Conservation (phyloP, 1,284 basidiomycete species). For the Pseudozyma sp. region DNA sequence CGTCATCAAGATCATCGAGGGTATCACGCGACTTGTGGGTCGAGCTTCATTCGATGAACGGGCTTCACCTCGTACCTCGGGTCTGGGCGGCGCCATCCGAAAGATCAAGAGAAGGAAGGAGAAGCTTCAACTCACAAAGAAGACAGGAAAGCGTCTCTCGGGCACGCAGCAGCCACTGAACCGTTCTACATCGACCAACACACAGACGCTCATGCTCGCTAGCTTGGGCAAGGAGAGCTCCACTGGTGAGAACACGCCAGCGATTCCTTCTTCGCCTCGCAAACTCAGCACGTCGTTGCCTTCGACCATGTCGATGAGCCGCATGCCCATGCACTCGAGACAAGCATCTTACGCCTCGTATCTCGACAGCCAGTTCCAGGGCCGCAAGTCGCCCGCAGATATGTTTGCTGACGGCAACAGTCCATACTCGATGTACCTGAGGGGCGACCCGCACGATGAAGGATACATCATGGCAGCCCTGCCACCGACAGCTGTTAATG, state of each 20-base stretch:
- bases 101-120: slow-evolving; percentile 50
- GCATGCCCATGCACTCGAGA: slow-evolving; percentile 54
- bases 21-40: slow-evolving; percentile 80
- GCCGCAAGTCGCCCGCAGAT: slow-evolving; percentile 39
- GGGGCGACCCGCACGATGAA: slow-evolving; percentile 57
- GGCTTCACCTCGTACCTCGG: slow-evolving; percentile 45
- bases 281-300: slow-evolving; percentile 36
- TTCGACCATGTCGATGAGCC: slow-evolving; percentile 33
- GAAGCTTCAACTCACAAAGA: slow-evolving; percentile 51
- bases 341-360: slow-evolving; percentile 58
- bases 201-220: slow-evolving; percentile 40
- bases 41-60: slow-evolving; percentile 83
- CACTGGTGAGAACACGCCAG: slow-evolving; percentile 26
- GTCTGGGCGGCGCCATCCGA: slow-evolving; percentile 57
- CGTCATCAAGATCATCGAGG: slow-evolving; percentile 85
- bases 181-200: slow-evolving; percentile 22
- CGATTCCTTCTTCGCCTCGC: slow-evolving; percentile 24
- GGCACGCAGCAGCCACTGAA: slow-evolving; percentile 19
- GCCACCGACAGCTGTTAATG: slow-evolving; percentile 30
- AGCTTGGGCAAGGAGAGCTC: slow-evolving; percentile 27
- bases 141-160: slow-evolving; percentile 24
- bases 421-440: slow-evolving; percentile 52
- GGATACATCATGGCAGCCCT: slow-evolving; percentile 62
- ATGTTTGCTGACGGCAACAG: slow-evolving; percentile 41
- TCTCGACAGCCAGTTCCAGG: slow-evolving; percentile 48